Base-by-base conservation (phyloP, 2,329 filamentous ascomycete species). In the Pleurostoma richardsiae region DNA sequence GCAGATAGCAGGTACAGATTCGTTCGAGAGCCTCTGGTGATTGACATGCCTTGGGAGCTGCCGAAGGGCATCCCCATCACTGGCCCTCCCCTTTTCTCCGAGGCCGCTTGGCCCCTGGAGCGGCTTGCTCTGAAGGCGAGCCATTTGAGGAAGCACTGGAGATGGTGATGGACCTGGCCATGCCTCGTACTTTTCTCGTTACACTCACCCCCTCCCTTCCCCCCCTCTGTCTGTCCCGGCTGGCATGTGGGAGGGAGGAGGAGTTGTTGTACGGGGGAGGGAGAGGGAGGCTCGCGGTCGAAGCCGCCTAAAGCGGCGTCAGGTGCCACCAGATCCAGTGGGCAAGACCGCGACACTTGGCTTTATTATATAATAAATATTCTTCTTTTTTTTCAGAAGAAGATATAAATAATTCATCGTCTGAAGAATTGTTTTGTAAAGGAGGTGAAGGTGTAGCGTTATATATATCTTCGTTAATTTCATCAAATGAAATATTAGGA, bases 231-330 rank as follows among this genome's bases (percentile, higher is more conserved):
- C 31, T 36, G n/a, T 36, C 31, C 31, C 31, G 31, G 31, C 31
- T 36, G 31, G 31, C 31, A 36, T 36, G n/a, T 36, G 31, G 31
- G 31, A n/a, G n/a, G n/a, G n/a, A 36, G 31, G n/a, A 36, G 31
- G n/a, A 5, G 29, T 29, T 10, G 38, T 33, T 45, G 43, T 29
- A 10, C 26, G 30, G 36, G n/a, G 6, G 28, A 27, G 26, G 40
- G 29, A 30, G 36, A 40, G 36, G 27, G 30, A 29, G 30, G 31
- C 6, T 45, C 27, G 28, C 43, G 43, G 43, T 40, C 26, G 38
- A 41, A 38, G 39, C 43, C 43, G 43, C 43, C 43, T 30, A 45
- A 40, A 30, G 39, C 43, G 30, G 43, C 43, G 43, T 29, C 43
- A 40, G 30, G 29, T 41, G 29, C 27, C 43, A 38, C 43, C 43